A percentile compares a stretch with the other conserved stretches of the same genome.
Evolutionary conservation across 176 grass and related monocot genomes (phyloP).

Genomic region (Secale cereale): DNA sequence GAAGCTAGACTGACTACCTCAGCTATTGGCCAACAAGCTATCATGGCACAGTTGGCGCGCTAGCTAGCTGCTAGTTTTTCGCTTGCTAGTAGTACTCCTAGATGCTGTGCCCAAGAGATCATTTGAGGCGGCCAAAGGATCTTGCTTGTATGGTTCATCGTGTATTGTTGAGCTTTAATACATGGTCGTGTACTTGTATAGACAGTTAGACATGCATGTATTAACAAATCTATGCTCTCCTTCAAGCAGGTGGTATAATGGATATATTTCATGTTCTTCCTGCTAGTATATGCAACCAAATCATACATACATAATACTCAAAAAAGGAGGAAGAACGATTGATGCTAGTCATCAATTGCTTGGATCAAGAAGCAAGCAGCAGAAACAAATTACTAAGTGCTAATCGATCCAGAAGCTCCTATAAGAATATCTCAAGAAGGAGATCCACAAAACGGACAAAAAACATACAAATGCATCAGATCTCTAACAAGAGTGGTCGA

Average conservation of each 20-base stretch:
- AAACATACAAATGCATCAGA: constrained; percentile 16
- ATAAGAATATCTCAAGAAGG: not conserved
- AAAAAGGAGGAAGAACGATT: not conserved
- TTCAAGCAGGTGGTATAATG: not conserved
- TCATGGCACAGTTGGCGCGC: constrained; percentile 10
- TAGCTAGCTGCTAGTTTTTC: not conserved
- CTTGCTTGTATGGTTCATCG: not conserved
- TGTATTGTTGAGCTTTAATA: not conserved
- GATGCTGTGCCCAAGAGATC: constrained; percentile 6
- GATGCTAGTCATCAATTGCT: not conserved
- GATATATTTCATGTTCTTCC: not conserved
- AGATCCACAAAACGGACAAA: not conserved
- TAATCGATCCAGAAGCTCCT: not conserved
- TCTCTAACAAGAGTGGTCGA: constrained; percentile 2
- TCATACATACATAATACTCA: not conserved
- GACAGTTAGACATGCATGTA: not conserved
- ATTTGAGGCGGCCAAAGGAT: constrained; percentile 28
- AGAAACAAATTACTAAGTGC: not conserved
- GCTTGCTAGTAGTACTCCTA: not conserved
- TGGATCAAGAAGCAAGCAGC: constrained; percentile 20
- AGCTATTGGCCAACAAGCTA: constrained; percentile 15
- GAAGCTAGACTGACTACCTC: constrained; percentile 19
- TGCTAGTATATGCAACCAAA: too few relatives aligned
- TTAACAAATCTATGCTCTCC: not conserved
- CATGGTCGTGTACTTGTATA: not conserved